Base-by-base conservation (phyloP, 2,329 filamentous ascomycete genomes). In the Verticillium alfalfae region DNA sequence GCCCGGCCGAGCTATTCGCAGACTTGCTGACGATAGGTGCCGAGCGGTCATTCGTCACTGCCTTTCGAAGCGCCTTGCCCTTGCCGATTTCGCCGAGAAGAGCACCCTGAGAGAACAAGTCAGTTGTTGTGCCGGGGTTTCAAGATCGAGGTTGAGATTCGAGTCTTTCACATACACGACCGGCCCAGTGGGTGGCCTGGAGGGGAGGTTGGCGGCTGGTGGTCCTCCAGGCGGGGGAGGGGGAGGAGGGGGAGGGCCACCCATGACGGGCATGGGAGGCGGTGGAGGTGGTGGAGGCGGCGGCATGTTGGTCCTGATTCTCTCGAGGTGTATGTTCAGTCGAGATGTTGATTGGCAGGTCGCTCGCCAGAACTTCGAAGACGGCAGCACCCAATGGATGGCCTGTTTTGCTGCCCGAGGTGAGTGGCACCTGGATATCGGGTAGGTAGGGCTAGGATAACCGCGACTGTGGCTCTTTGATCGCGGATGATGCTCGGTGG, bases 11-110 rank as follows among this genome's bases (percentile, higher is more conserved):
- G 13, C 80, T 79, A 58, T 83, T 79, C 59, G 82, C 80, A 58
- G 80, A 70, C 61, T 84, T 86, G 63, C 76, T 84, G 61, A 97
- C 74, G 58, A 84, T 69, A 0, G 94, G 94, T 8, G 92, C 92
- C 26, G 93, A 97, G 75, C 94, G 88, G 75, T 98, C 94, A 76
- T 98, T 97, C 67, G 93, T 91, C 61, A 92, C 88, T 37, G 92
- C 83, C 76, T 97, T 97, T 77, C 90, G 97, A 63, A 98, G 82
- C 64, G 81, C 79, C 67, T 79, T 83, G 66, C 94, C 95, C 75
- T 96, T 96, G 67, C 81, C 80, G 68, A 99, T 99, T 75, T 98
- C 94, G 70, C 87, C 84, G 55, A 98, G 85, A 39, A 99, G 83
- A 60, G 94, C 93, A 69, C 89, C 89, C 94, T 98, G 69, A 55